Evolutionary conservation across 1,284 basidiomycete genomes (phyloP).

Genomic region (Ustilago esculenta): DNA sequence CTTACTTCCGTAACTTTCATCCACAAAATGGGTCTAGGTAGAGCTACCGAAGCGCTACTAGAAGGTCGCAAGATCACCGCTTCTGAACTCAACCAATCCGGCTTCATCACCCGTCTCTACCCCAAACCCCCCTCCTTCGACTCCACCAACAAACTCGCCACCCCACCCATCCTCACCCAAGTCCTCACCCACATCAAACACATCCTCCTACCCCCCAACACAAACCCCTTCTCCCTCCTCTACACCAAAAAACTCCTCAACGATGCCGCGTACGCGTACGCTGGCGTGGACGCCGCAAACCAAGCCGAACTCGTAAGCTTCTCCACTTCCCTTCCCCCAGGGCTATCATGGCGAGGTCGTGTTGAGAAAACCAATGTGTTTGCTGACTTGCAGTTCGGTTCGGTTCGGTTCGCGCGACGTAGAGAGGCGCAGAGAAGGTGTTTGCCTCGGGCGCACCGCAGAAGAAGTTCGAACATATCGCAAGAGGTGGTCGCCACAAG

Average conservation of each 20-base stretch:
- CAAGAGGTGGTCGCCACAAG: constrained; percentile 51
- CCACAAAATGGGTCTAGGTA: constrained; percentile 45
- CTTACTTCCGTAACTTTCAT: constrained; percentile 44
- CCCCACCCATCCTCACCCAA: constrained; percentile 37
- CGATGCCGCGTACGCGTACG: constrained; percentile 42
- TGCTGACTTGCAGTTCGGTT: neutral
- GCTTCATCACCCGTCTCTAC: constrained; percentile 51
- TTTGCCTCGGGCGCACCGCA: constrained; percentile 44
- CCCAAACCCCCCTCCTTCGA: constrained; percentile 23
- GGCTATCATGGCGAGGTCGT: no score
- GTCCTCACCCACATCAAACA: constrained; percentile 33
- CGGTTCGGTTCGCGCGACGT: no score
- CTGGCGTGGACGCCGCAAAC: constrained; percentile 36
- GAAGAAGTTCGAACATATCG: constrained; percentile 40
- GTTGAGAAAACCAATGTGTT: no score
- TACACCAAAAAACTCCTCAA: constrained; percentile 53
- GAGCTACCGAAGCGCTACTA: constrained; percentile 48
- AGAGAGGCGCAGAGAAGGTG: constrained; percentile 50
- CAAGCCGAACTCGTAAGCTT: constrained; percentile 51
- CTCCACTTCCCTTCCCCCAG: no score
- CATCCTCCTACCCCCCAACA: constrained; percentile 42
- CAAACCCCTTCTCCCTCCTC: constrained; percentile 43
- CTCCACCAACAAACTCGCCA: constrained; percentile 25
- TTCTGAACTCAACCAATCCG: constrained; percentile 34
- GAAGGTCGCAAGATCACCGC: constrained; percentile 47